Conservation (phyloP, 176 grass and related monocot species). For the Ensete ventricosum region DNA sequence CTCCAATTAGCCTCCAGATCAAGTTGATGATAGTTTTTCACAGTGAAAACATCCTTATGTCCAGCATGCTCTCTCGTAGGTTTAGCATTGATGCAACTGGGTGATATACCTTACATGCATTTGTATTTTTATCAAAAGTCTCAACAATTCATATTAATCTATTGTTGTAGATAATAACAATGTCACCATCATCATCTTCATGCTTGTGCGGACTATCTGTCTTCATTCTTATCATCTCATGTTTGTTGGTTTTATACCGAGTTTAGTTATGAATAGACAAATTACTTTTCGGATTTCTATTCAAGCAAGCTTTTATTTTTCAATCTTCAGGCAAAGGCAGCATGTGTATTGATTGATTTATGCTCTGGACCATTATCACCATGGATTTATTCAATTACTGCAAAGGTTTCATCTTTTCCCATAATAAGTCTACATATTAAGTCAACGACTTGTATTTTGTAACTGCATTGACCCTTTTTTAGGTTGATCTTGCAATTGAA, state of each 20-base stretch:
- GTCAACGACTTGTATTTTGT: slow-evolving; percentile 8
- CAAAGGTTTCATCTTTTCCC: slow-evolving; percentile 44
- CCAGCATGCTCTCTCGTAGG: slow-evolving; percentile 75
- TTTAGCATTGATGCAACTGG: slow-evolving; percentile 2
- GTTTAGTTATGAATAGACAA: neutral
- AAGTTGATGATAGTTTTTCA: slow-evolving; percentile 66
- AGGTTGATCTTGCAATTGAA: slow-evolving; percentile 76
- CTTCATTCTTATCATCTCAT: slow-evolving; percentile 62
- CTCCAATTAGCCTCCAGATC: slow-evolving; percentile 49
- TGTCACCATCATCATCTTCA: slow-evolving; percentile 73
- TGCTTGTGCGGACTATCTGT: slow-evolving; percentile 80
- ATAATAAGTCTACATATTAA: neutral
- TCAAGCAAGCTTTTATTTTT: slow-evolving; percentile 22
- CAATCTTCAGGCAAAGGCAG: slow-evolving; percentile 46
- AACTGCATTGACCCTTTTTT: slow-evolving; percentile 16
- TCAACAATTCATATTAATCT: slow-evolving; percentile 12
- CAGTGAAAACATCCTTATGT: slow-evolving; percentile 64
- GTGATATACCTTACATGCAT: neutral
- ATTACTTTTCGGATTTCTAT: slow-evolving; percentile 16
- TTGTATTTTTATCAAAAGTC: neutral
- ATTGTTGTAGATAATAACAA: slow-evolving; percentile 60
- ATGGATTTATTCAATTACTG: slow-evolving; percentile 72
- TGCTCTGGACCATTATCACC: slow-evolving; percentile 61
- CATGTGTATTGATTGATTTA: slow-evolving; percentile 74
- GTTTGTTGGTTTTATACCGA: slow-evolving; percentile 32